These are phyloP conservation scores for Ogataea salicorniae DNA, from an alignment of 805 yeast genomes.

Conservation along the genomic window DNA sequence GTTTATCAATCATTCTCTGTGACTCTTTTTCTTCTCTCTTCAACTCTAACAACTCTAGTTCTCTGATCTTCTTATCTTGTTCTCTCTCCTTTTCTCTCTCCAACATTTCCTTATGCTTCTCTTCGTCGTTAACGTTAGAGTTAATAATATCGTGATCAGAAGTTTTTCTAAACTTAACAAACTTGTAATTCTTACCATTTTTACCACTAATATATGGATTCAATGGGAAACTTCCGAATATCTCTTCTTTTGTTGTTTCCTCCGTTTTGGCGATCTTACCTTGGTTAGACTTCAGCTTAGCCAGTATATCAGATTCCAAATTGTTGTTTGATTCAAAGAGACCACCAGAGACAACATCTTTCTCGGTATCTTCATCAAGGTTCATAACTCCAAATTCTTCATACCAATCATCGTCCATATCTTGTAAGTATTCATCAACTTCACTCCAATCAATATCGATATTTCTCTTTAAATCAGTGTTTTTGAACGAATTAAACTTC, in stretches of 20 bases:
- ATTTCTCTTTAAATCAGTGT: constrained; percentile 56
- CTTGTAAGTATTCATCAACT: constrained; percentile 40
- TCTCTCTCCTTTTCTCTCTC: constrained; percentile 16
- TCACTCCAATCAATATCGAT: constrained; percentile 69
- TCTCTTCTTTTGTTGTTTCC: constrained; percentile 18
- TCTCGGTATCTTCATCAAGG: constrained; percentile 3
- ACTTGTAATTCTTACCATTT: constrained; percentile 27
- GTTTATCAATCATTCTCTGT: constrained; percentile 6
- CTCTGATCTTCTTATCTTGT: constrained; percentile 12
- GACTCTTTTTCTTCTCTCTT: constrained; percentile 7
- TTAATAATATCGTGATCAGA: constrained; percentile 23
- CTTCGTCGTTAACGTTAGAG: constrained; percentile 23
- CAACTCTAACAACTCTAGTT: constrained; percentile 1
- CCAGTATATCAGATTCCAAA: constrained; percentile 11
- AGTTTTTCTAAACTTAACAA: constrained; percentile 29
- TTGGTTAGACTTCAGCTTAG: constrained; percentile 7
- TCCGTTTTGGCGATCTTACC: constrained; percentile 4
- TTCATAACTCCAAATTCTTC: constrained; percentile 12
- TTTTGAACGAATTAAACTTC: constrained; percentile 65
- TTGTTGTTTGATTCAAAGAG: constrained; percentile 13
- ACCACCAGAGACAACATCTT: constrained; percentile 3
- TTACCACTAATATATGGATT: constrained; percentile 27
- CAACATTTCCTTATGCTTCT: constrained; percentile 10
- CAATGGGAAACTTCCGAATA: constrained; percentile 27
- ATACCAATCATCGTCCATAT: constrained; percentile 19